A percentile compares a stretch with the other conserved stretches of the same genome.
Evolutionary conservation across 2,329 filamentous ascomycete species (phyloP).

Genomic region (Fusarium dlaminii): DNA sequence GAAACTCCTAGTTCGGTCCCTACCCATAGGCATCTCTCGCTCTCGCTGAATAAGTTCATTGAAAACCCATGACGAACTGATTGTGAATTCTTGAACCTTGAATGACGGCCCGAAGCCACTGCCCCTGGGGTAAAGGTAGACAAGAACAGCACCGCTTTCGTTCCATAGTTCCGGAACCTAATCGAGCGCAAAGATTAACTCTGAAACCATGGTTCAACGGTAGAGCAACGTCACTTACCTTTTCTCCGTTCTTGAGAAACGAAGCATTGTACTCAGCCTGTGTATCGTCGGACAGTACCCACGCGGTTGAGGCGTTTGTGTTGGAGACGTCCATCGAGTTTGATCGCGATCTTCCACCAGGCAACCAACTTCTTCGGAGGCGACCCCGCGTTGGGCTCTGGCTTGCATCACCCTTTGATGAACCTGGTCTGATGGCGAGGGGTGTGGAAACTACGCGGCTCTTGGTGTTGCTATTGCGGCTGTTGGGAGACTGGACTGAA

Average conservation of each 20-base stretch:
- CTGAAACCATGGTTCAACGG: slow-evolving; percentile 8
- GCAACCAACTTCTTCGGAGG: slow-evolving; percentile 64
- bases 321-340: slow-evolving; percentile 53
- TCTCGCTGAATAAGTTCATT: slow-evolving; percentile 62
- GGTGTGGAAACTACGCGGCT: slow-evolving; percentile 48
- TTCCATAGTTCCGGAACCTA: slow-evolving; percentile 75
- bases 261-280: slow-evolving; percentile 65
- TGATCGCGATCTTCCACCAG: slow-evolving; percentile 61
- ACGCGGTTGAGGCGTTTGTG: slow-evolving; percentile 51
- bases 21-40: slow-evolving; percentile 44
- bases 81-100: slow-evolving; percentile 64
- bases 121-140: slow-evolving; percentile 65
- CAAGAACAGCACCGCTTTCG: slow-evolving; percentile 64
- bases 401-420: slow-evolving; percentile 46
- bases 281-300: slow-evolving; percentile 64
- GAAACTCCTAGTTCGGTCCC: slow-evolving; percentile 56
- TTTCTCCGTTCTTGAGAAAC: slow-evolving; percentile 63
- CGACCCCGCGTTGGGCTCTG: slow-evolving; percentile 58
- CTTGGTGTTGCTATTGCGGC: slow-evolving; percentile 41
- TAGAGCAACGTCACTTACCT: slow-evolving; percentile 51
- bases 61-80: slow-evolving; percentile 65
- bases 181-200: slow-evolving; percentile 21
- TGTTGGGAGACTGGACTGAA: slow-evolving; percentile 55
- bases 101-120: slow-evolving; percentile 66
- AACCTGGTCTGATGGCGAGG: slow-evolving; percentile 42